These are phyloP conservation scores for Fusarium proliferatum DNA, from an alignment of 2,329 filamentous ascomycete species.

Conservation along the genomic window DNA sequence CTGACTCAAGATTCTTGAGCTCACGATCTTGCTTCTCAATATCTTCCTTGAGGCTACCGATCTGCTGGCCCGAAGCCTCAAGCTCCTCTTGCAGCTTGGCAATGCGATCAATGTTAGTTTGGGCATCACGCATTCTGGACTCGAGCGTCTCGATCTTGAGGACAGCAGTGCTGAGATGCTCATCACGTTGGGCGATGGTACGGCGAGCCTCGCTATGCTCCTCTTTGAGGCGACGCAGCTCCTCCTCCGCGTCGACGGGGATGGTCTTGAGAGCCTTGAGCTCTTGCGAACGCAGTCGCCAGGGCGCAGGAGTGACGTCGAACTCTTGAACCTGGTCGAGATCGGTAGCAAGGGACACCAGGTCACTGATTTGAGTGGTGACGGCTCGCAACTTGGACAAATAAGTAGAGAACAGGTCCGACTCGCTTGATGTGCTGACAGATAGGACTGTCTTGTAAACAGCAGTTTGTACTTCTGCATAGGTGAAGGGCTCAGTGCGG, in stretches of 20 bases:
- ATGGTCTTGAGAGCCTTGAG: conserved; percentile 84
- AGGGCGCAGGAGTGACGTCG: conserved; percentile 79
- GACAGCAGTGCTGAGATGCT: conserved; percentile 85
- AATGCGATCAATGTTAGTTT: conserved; percentile 78
- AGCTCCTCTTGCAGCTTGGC: conserved; percentile 71
- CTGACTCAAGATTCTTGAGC: conserved; percentile 71
- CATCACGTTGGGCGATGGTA: conserved; percentile 77
- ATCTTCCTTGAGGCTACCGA: conserved; percentile 68
- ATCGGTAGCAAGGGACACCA: conserved; percentile 76
- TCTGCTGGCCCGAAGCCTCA: conserved; percentile 62
- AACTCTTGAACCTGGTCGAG: conserved; percentile 82
- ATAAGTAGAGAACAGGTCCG: conserved; percentile 77
- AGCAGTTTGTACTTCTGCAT: conserved; percentile 72
- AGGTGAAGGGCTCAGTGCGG: conserved; percentile 73
- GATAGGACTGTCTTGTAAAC: conserved; percentile 65
- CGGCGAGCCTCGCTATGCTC: conserved; percentile 82
- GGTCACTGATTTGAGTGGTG: conserved; percentile 72
- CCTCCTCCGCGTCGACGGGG: conserved; percentile 85
- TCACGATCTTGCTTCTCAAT: conserved; percentile 76
- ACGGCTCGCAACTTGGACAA: conserved; percentile 73
- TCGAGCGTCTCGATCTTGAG: conserved; percentile 95
- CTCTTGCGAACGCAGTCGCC: conserved; percentile 84
- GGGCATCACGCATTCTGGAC: conserved; percentile 85
- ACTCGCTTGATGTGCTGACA: conserved; percentile 67
- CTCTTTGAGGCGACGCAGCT: conserved; percentile 82